Percentiles rank a stretch among this genome's conserved stretches.
Evolutionary conservation across 2,329 filamentous ascomycete species (phyloP).

Genomic region (Pezicula rhizophila): DNA sequence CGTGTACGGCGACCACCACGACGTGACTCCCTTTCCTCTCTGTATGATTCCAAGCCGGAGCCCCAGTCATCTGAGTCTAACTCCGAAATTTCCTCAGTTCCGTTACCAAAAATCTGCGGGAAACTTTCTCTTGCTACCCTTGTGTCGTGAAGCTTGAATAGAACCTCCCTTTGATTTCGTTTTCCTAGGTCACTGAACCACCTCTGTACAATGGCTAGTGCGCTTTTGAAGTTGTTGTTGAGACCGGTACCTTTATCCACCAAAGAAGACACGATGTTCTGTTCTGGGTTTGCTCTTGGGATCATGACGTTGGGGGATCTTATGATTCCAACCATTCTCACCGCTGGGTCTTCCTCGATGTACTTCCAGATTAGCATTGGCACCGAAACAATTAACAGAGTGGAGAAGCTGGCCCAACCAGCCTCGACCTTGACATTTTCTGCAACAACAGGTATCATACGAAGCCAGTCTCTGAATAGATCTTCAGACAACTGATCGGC

Average conservation of each 20-base stretch:
- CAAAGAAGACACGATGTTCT: background rate
- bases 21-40: background rate
- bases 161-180: background rate
- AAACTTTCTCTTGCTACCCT: background rate
- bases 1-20: background rate
- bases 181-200: background rate
- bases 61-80: background rate
- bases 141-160: background rate
- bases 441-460: conserved; percentile 12
- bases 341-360: conserved; percentile 13
- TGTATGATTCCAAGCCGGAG: background rate
- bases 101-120: background rate
- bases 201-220: background rate
- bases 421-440: conserved; percentile 20
- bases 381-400: conserved; percentile 18
- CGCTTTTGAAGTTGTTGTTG: background rate
- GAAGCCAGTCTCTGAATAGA: conserved; percentile 16
- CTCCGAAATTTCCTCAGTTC: background rate
- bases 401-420: conserved; percentile 15
- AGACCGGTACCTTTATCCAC: background rate
- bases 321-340: conserved; percentile 9
- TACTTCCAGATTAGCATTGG: conserved; percentile 20
- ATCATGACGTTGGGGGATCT: background rate
- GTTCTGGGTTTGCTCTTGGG: background rate
- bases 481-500: conserved; percentile 11